A percentile compares a stretch with the other conserved stretches of the same genome.
Evolutionary conservation across 257 asterid species (phyloP).

Genomic region (Salvia hispanica): DNA sequence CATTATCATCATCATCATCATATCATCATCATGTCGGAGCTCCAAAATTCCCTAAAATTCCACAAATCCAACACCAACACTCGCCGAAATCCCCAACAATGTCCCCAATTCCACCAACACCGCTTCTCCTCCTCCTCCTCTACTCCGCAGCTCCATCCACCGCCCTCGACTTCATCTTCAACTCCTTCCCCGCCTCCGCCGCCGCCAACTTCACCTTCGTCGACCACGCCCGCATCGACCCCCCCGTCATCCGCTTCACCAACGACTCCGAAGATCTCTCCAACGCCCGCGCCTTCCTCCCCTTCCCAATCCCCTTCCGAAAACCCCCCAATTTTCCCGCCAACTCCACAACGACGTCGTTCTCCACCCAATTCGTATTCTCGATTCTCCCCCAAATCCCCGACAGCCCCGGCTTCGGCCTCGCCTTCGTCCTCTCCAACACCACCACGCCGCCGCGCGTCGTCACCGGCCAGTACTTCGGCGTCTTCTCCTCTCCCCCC

Average conservation of each 20-base stretch:
- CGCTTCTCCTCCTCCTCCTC: slow-evolving; percentile 31
- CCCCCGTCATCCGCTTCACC: slow-evolving; percentile 76
- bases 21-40: neutral
- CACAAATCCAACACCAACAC: neutral
- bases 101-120: slow-evolving; percentile 21
- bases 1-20: too few relatives aligned
- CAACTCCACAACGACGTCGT: slow-evolving; percentile 48
- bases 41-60: slow-evolving; percentile 9
- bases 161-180: slow-evolving; percentile 64
- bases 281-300: slow-evolving; percentile 68
- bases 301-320: slow-evolving; percentile 46
- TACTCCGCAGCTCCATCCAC: slow-evolving; percentile 37
- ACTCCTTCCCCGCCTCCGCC: slow-evolving; percentile 53
- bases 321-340: slow-evolving; percentile 36
- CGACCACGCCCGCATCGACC: slow-evolving; percentile 59
- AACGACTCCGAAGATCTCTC: slow-evolving; percentile 63
- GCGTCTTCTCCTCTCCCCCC: slow-evolving; percentile 49
- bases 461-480: slow-evolving; percentile 63
- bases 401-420: slow-evolving; percentile 78
- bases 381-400: slow-evolving; percentile 65
- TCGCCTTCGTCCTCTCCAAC: slow-evolving; percentile 69
- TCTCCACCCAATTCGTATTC: slow-evolving; percentile 78
- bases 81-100: slow-evolving; percentile 25
- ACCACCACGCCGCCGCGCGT: slow-evolving; percentile 57
- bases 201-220: slow-evolving; percentile 45